Conservation (phyloP, 2,329 filamentous ascomycete species). For the Incumbomyces lentus region DNA sequence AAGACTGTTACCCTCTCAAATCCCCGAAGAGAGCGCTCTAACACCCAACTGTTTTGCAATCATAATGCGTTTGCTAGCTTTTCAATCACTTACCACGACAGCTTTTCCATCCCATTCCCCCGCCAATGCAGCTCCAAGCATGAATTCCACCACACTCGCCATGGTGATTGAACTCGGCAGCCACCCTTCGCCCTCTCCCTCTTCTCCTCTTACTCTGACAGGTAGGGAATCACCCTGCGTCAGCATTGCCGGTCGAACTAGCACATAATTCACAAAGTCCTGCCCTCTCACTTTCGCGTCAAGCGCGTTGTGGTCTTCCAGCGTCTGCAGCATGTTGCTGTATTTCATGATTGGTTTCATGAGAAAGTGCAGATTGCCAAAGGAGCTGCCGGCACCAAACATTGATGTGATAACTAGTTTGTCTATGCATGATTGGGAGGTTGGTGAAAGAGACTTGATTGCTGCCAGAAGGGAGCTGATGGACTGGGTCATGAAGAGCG, state of each 20-base stretch:
- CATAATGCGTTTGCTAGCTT: too few species aligned
- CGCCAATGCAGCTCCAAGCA: conserved; percentile 36
- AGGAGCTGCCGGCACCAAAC: conserved; percentile 41
- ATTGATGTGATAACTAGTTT: conserved; percentile 43
- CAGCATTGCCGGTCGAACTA: conserved; percentile 38
- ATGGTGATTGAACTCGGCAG: conserved; percentile 28
- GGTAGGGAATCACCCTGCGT: conserved; percentile 26
- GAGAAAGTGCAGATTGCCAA: conserved; percentile 30
- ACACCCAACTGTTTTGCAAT: too few species aligned
- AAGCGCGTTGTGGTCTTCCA: conserved; percentile 40
- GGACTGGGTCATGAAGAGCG: conserved; percentile 36
- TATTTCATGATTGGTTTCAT: conserved; percentile 38
- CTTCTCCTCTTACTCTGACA: conserved; percentile 33
- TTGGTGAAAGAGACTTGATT: conserved; percentile 23
- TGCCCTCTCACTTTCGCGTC: conserved; percentile 32
- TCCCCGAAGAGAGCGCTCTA: too few species aligned
- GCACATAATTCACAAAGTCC: conserved; percentile 29
- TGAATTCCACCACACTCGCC: conserved; percentile 36
- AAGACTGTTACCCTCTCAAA: too few species aligned
- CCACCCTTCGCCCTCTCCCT: conserved; percentile 34
- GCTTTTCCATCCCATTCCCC: conserved; percentile 33
- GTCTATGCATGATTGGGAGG: conserved; percentile 27
- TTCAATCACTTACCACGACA: conserved; percentile 39
- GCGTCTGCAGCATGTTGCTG: conserved; percentile 38
- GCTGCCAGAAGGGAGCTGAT: conserved; percentile 24